Evolutionary conservation across 2,329 filamentous ascomycete genomes (phyloP).

Genomic region (Fusarium longipes): DNA sequence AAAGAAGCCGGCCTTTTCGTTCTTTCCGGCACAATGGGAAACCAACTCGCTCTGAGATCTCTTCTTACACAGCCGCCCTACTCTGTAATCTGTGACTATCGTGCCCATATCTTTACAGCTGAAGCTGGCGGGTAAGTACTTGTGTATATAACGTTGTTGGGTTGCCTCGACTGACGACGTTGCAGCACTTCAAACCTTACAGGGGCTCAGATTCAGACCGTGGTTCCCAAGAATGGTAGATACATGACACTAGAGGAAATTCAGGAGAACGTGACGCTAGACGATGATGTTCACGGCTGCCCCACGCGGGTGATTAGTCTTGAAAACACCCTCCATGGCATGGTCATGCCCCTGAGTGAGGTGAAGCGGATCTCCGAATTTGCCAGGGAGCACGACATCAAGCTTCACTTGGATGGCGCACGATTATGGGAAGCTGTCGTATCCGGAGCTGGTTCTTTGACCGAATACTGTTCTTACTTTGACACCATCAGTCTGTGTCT

Average conservation of each 20-base stretch:
- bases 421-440: constrained; percentile 84
- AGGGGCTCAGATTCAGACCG: constrained; percentile 74
- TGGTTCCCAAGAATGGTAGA: constrained; percentile 75
- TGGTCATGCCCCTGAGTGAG: constrained; percentile 81
- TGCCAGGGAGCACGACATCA: constrained; percentile 71
- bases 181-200: constrained; percentile 74
- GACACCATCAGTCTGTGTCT: constrained; percentile 84
- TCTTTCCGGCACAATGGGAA: constrained; percentile 93
- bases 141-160: accelerated
- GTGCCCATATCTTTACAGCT: constrained; percentile 79
- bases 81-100: constrained; percentile 80
- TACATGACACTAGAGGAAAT: constrained; percentile 84
- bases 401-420: constrained; percentile 82
- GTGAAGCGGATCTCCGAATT: constrained; percentile 75
- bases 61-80: constrained; percentile 85
- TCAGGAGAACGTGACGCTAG: constrained; percentile 70
- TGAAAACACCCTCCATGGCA: constrained; percentile 87
- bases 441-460: constrained; percentile 72
- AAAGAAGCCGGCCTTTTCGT: constrained; percentile 85
- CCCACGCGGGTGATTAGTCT: constrained; percentile 85
- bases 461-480: constrained; percentile 75
- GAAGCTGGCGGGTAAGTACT: constrained; percentile 68
- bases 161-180: background rate
- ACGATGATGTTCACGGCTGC: constrained; percentile 79
- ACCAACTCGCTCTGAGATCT: constrained; percentile 83